A percentile compares a stretch with the other conserved stretches of the same genome.
Conservation (phyloP, 2,329 filamentous ascomycete species). For the Neonectria magnoliae region DNA sequence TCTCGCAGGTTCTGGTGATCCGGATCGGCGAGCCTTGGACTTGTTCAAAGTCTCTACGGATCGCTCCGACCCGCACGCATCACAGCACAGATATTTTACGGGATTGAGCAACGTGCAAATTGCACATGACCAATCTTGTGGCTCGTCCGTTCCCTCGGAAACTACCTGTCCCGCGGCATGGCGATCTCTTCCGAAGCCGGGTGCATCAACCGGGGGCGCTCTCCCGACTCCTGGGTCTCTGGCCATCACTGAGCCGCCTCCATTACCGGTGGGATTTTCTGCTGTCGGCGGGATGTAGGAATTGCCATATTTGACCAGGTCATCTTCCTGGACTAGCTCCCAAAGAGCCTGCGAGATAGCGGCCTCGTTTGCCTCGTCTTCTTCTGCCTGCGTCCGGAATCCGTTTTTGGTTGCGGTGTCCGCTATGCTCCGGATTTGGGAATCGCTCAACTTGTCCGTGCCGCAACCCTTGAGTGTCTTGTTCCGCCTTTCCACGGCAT, state of each 20-base stretch:
- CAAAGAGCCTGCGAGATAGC: conserved; percentile 88
- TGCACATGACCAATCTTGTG: conserved; percentile 61
- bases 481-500: conserved; percentile 75
- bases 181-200: neutral
- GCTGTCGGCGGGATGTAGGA: conserved; percentile 61
- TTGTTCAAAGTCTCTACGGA: conserved; percentile 31
- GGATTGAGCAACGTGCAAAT: conserved; percentile 69
- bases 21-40: conserved; percentile 31
- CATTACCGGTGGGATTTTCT: conserved; percentile 60
- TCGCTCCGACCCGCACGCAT: conserved; percentile 63
- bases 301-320: conserved; percentile 64
- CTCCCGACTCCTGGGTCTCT: conserved; percentile 21
- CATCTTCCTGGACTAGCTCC: conserved; percentile 87
- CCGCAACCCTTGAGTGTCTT: conserved; percentile 79
- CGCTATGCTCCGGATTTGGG: conserved; percentile 71
- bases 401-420: conserved; percentile 75
- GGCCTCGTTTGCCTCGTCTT: conserved; percentile 87
- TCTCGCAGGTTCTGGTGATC: conserved; percentile 19
- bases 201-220: conserved; percentile 18
- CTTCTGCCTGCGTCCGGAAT: conserved; percentile 84
- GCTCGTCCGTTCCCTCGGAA: conserved; percentile 11
- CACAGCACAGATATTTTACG: conserved; percentile 61
- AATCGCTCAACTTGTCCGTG: conserved; percentile 72
- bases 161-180: neutral
- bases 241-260: conserved; percentile 47